These are phyloP conservation scores for Tuber borchii DNA, from an alignment of 495 filamentous ascomycete species.

Conservation along the genomic window DNA sequence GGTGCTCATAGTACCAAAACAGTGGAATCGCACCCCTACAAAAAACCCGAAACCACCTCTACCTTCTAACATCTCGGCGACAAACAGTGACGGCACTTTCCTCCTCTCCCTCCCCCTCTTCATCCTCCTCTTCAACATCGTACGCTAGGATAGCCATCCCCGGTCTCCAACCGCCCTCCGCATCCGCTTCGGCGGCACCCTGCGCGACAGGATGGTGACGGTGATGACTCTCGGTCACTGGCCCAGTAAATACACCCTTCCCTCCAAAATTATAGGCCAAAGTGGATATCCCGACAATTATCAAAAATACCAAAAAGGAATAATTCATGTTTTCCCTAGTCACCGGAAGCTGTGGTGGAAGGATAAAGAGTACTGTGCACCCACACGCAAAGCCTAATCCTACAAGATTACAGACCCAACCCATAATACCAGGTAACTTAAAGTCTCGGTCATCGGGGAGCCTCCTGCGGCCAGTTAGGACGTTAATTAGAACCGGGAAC, in stretches of 20 bases:
- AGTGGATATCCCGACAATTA: conserved; percentile 59
- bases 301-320: conserved; percentile 62
- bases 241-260: conserved; percentile 45
- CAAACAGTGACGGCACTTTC: conserved; percentile 5
- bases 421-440: conserved; percentile 52
- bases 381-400: conserved; percentile 59
- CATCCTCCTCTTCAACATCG: neutral
- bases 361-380: conserved; percentile 69
- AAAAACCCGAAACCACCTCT: neutral
- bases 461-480: conserved; percentile 57
- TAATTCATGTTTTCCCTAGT: conserved; percentile 71
- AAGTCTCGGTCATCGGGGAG: conserved; percentile 57
- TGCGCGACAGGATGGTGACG: neutral
- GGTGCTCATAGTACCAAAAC: neutral
- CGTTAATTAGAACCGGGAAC: conserved; percentile 64
- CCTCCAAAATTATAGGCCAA: conserved; percentile 70
- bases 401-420: conserved; percentile 60
- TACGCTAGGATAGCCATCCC: neutral
- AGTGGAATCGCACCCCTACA: neutral
- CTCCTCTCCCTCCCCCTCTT: neutral
- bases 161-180: neutral
- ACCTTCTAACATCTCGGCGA: neutral
- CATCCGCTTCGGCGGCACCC: neutral
- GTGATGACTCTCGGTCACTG: neutral
- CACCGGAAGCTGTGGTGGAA: conserved; percentile 62